These are phyloP conservation scores for Colletotrichum chrysophilum DNA, from an alignment of 2,329 filamentous ascomycete genomes.

Conservation along the genomic window DNA sequence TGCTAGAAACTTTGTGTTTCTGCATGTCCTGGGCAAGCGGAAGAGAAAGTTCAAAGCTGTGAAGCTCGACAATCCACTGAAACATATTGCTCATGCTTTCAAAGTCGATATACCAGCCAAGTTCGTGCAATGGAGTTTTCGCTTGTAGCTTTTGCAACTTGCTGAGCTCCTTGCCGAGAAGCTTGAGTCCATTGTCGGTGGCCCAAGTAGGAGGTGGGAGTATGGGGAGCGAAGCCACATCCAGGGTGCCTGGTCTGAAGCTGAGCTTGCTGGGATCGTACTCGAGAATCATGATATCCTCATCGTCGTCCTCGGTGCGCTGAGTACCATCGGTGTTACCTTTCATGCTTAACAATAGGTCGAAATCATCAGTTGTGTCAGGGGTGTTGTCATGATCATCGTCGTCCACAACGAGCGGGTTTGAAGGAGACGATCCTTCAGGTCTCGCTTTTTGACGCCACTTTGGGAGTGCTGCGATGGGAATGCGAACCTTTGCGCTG, in stretches of 20 bases:
- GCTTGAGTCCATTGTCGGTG: conserved; percentile 62
- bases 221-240: conserved; percentile 65
- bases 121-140: conserved; percentile 61
- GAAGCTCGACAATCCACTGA: conserved; percentile 90
- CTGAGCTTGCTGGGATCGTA: conserved; percentile 31
- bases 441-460: neutral
- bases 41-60: conserved; percentile 74
- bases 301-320: neutral
- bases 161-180: conserved; percentile 69
- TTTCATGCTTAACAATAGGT: conserved; percentile 26
- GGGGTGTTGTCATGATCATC: neutral
- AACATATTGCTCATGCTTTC: conserved; percentile 75
- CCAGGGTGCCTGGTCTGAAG: conserved; percentile 72
- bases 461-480: conserved; percentile 29
- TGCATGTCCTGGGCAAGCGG: conserved; percentile 81
- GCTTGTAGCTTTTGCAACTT: conserved; percentile 69
- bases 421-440: neutral
- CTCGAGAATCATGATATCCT: neutral
- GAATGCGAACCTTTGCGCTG: conserved; percentile 24
- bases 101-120: conserved; percentile 85
- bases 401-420: neutral
- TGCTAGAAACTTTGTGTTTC: conserved; percentile 60
- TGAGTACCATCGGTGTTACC: neutral
- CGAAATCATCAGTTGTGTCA: conserved; percentile 20
- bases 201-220: conserved; percentile 72